Evolutionary conservation across 176 grass and related monocot genomes (phyloP).

Genomic region (Lolium rigidum): DNA sequence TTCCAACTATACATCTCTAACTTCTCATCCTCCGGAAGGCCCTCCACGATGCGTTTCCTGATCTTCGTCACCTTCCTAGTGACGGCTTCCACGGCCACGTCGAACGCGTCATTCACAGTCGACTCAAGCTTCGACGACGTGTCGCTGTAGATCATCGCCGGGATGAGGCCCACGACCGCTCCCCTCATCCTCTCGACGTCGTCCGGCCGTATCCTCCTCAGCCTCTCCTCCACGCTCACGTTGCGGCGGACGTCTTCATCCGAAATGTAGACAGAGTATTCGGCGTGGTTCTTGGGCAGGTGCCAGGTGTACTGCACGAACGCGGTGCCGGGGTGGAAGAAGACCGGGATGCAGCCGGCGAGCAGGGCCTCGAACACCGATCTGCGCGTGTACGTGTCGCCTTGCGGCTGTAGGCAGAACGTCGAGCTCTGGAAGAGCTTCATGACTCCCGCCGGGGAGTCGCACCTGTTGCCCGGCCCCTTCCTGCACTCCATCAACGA

Average conservation of each 20-base stretch:
- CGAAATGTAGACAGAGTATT: constrained; percentile 74
- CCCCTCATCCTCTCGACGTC: constrained; percentile 59
- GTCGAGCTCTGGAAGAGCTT: constrained; percentile 71
- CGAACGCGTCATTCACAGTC: constrained; percentile 73
- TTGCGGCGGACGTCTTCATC: constrained; percentile 59
- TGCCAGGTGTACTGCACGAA: constrained; percentile 86
- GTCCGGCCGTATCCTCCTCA: constrained; percentile 42
- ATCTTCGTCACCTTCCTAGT: constrained; percentile 56
- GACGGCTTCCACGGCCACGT: constrained; percentile 60
- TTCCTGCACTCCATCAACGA: constrained; percentile 63
- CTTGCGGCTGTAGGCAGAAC: constrained; percentile 81
- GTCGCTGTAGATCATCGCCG: constrained; percentile 61
- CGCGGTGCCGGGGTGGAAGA: constrained; percentile 75
- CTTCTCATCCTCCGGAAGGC: constrained; percentile 38
- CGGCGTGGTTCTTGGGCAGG: constrained; percentile 56
- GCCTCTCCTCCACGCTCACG: constrained; percentile 61
- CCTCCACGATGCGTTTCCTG: constrained; percentile 35
- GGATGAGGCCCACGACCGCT: constrained; percentile 58
- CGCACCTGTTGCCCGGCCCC: constrained; percentile 48
- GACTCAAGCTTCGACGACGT: constrained; percentile 54
- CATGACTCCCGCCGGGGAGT: constrained; percentile 54
- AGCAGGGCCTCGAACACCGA: constrained; percentile 72
- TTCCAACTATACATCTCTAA: constrained; percentile 66
- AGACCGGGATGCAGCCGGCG: constrained; percentile 82
- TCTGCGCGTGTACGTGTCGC: constrained; percentile 51